Evolutionary conservation across 2,329 filamentous ascomycete species (phyloP), one percentile per base, ranked within the genome.

Genomic region (Coniosporium tulheliwenetii): DNA sequence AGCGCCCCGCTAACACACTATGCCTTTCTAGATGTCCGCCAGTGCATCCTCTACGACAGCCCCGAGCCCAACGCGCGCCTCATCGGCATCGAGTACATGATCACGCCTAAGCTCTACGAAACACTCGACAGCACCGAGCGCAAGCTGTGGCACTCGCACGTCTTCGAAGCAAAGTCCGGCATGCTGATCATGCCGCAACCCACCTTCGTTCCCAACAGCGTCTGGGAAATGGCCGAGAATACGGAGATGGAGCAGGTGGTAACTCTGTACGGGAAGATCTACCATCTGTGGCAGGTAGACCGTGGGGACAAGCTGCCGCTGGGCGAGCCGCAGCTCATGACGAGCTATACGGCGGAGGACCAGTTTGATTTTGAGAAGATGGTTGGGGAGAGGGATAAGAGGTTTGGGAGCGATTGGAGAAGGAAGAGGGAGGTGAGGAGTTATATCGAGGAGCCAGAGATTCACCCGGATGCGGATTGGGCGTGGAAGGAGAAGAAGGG

Each of bases 71-170:
- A 74, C 19, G 84, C 84, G 0, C 73, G 80, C 0, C 71, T 93
- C 13, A 84, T 93, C 45, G 85, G 85, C 8, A 71, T 93, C 50
- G 85, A 93, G 58, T 93, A 93, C 65, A 87, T 91, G 83, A 77
- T 93, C 50, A 78, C 79, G 0, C 72, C 76, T 0, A 64, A 66
- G 3, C 63, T 91, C 0, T 93, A 79, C 62, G 66, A 72, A 32
- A 74, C 71, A 0, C 72, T 93, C 0, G 69, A 75, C 1, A 37
- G 60, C 0, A n/a, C 10, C 16, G 71, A 78, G 14, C 75, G 81
- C 32, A 72, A 71, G 39, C 68, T 87, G 1, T 93, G 85, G 85
- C 85, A 93, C 61, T 79, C 75, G n/a, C 73, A 77, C 49, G 69
- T 73, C 30, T 84, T 79, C 56, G 81, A 86, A 55, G 81, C 85